Conservation (phyloP, 2,329 filamentous ascomycete species). For the Arthroderma uncinatum region DNA sequence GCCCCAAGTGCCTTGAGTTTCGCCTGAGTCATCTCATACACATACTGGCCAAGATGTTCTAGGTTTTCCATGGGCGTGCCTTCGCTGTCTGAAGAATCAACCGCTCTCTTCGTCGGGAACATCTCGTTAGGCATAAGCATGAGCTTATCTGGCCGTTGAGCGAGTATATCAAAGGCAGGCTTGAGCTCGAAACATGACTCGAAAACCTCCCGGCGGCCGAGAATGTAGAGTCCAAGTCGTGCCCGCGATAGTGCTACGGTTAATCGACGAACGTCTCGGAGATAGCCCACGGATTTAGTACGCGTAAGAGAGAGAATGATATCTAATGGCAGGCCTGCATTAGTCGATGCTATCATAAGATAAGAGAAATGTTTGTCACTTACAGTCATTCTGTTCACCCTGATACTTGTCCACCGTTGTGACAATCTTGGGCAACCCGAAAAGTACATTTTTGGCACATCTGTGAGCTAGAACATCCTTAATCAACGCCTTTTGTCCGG, state of each 20-base stretch:
- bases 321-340: constrained; percentile 42
- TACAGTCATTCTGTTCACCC: constrained; percentile 97
- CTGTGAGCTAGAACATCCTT: constrained; percentile 74
- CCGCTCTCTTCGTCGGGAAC: constrained; percentile 55
- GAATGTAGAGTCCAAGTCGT: constrained; percentile 78
- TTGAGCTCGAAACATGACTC: constrained; percentile 79
- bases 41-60: constrained; percentile 91
- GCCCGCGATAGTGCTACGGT: constrained; percentile 92
- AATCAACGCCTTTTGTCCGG: constrained; percentile 79
- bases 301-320: constrained; percentile 87
- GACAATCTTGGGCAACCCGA: constrained; percentile 79
- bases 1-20: constrained; percentile 50
- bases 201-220: constrained; percentile 80
- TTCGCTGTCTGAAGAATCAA: constrained; percentile 30
- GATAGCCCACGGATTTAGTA: constrained; percentile 78
- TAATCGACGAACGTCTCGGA: constrained; percentile 83
- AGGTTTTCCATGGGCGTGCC: constrained; percentile 74
- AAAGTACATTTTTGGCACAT: constrained; percentile 71
- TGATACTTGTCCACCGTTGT: constrained; percentile 98
- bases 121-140: constrained; percentile 75
- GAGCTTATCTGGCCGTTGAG: constrained; percentile 69
- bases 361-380: not conserved
- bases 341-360: not conserved
- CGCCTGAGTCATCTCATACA: constrained; percentile 85
- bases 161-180: constrained; percentile 69